Percentiles rank a stretch among this genome's conserved stretches.
Conservation (phyloP, 2,329 filamentous ascomycete species). For the Colletotrichum zoysiae region DNA sequence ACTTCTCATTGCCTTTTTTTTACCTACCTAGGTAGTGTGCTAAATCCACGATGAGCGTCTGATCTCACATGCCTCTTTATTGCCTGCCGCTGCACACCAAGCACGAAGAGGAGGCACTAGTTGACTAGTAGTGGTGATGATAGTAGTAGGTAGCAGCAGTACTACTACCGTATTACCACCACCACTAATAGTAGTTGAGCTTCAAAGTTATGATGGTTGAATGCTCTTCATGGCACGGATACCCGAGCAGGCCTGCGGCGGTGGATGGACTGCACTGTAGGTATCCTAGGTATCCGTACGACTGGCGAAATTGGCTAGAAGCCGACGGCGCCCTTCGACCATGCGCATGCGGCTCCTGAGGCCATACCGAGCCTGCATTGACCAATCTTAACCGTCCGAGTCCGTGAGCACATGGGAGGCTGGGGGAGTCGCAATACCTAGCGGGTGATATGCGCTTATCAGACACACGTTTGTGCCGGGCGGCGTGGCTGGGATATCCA, state of each 20-base stretch:
- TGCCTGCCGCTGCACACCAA: slow-evolving; percentile 11
- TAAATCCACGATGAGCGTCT: slow-evolving; percentile 16
- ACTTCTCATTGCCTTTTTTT: background rate
- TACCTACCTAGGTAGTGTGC: background rate
- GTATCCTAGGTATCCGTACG: background rate
- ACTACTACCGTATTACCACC: too few species aligned
- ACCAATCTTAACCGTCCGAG: slow-evolving; percentile 11
- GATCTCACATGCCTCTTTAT: slow-evolving; percentile 10
- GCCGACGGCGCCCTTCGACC: slow-evolving; percentile 11
- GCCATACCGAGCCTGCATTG: slow-evolving; percentile 19
- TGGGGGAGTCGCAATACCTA: background rate
- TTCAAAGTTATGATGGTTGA: slow-evolving; percentile 3
- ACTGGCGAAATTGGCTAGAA: slow-evolving; percentile 4
- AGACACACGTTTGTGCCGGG: slow-evolving; percentile 30
- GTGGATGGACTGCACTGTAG: slow-evolving; percentile 1
- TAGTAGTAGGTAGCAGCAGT: too few species aligned
- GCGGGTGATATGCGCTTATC: slow-evolving; percentile 21
- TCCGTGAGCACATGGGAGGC: background rate
- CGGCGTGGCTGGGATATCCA: slow-evolving; percentile 22
- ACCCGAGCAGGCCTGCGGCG: slow-evolving; percentile 20
- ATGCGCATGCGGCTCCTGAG: slow-evolving; percentile 27
- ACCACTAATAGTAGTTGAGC: background rate
- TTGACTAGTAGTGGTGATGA: too few species aligned
- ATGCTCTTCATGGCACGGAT: slow-evolving; percentile 14
- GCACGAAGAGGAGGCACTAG: slow-evolving; percentile 8